phyloP scores from a whole-genome alignment of 1,284 basidiomycete genomes.

The Takashimella koratensis region DNA sequence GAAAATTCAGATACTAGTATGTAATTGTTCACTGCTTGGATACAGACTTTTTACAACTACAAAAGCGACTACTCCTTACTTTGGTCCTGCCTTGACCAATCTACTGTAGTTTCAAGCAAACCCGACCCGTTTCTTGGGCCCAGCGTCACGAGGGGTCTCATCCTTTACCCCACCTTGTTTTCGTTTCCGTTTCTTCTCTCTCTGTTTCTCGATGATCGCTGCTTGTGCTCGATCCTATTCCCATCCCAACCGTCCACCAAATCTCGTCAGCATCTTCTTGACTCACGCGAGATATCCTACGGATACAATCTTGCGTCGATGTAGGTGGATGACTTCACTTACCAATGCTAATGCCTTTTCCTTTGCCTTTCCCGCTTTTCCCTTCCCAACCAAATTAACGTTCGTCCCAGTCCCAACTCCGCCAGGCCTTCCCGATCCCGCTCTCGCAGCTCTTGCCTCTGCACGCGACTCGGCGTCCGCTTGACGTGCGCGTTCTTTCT shows the following conservation, averaged over 20 bases:
- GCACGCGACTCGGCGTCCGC: constrained; percentile 1
- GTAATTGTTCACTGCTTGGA: too few species aligned
- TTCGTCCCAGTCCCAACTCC: background rate
- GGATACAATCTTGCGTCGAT: background rate
- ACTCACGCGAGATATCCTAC: background rate
- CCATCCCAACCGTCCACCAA: too few species aligned
- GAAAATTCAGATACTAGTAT: too few species aligned
- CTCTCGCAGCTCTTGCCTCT: constrained; percentile 7
- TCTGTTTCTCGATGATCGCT: constrained; percentile 11
- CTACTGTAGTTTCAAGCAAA: too few species aligned
- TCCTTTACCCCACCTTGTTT: constrained; percentile 5
- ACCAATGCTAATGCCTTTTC: constrained; percentile 29
- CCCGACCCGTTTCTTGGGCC: constrained; percentile 19
- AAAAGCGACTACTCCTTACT: too few species aligned
- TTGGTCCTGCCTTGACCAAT: too few species aligned
- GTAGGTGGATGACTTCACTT: constrained; percentile 3
- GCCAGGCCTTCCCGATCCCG: background rate
- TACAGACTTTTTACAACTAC: too few species aligned
- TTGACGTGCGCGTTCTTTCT: constrained; percentile 9
- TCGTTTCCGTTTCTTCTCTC: constrained; percentile 25
- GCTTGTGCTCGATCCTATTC: constrained; percentile 10
- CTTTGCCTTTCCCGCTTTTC: constrained; percentile 18
- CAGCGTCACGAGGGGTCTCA: too few species aligned
- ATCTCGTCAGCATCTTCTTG: too few species aligned
- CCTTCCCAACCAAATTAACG: constrained; percentile 2